Conservation (phyloP, 169 alveolate species). For the Plasmodium malariae region DNA sequence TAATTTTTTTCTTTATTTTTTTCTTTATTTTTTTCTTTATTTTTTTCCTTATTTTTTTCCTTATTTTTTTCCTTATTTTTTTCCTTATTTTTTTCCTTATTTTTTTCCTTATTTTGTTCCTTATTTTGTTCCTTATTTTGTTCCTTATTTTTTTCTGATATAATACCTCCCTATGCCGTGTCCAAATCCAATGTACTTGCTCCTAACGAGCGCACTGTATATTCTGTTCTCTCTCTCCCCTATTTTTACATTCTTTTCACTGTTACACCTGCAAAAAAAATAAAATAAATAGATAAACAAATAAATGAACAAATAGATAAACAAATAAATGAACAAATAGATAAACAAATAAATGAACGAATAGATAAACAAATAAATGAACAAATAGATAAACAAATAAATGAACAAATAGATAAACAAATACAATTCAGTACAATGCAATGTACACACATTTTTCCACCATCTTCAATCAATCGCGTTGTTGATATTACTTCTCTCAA, state of each 20-base stretch:
- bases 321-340: no score
- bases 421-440: not conserved
- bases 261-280: constrained; percentile 49
- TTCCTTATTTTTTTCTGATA: not conserved
- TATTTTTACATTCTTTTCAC: constrained; percentile 72
- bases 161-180: constrained; percentile 77
- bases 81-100: not conserved
- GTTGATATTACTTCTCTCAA: not conserved
- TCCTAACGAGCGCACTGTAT: constrained; percentile 60
- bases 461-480: not conserved
- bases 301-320: no score
- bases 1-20: no score
- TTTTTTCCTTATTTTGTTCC: not conserved
- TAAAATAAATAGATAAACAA: no score
- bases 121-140: not conserved
- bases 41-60: not conserved
- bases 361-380: no score
- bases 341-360: no score
- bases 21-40: no score
- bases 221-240: constrained; percentile 71
- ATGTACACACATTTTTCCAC: not conserved
- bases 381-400: no score
- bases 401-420: not conserved
- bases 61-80: not conserved
- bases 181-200: constrained; percentile 71